Conservation (phyloP, 129 eudicot species). For the Helianthus annuus region HanXRQr2.0-SUNRISE NC_035446.2:52005855-52006354, state of each 20-base stretch:
- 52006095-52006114: conserved; percentile 90
- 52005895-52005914: no score
- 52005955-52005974: not conserved
- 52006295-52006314: no score
- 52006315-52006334: no score
- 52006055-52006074: conserved; percentile 89
- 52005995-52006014: not conserved
- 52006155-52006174: conserved; percentile 55
- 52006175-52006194: not conserved
- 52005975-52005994: not conserved
- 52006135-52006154: conserved; percentile 81
- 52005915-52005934: not conserved
- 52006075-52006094: conserved; percentile 76
- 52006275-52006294: no score
- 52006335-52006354: no score
- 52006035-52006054: conserved; percentile 56
- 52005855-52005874: not conserved
- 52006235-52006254: no score
- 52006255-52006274: no score
- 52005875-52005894: not conserved
- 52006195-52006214: no score
- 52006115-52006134: conserved; percentile 93
- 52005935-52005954: not conserved
- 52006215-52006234: no score
- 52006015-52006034: conserved; percentile 14